phyloP scores from a whole-genome alignment of 2,329 filamentous ascomycete species.

The Aulographum hederae region DNA sequence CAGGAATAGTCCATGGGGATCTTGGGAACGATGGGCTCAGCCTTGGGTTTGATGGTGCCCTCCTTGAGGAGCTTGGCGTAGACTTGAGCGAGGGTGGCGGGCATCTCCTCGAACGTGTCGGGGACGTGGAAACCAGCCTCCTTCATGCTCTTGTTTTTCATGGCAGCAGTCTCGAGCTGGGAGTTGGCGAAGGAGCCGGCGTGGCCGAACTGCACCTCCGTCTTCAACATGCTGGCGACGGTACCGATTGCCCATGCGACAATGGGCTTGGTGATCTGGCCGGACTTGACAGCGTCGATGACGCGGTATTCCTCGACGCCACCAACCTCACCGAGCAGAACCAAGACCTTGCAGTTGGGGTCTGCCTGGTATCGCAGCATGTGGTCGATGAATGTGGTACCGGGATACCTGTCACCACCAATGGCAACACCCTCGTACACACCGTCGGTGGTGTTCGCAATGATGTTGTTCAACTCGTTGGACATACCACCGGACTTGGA shows the following conservation, averaged over 20 bases:
- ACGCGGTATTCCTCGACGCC: constrained; percentile 99
- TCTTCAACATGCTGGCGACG: constrained; percentile 99
- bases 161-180: constrained; percentile 87
- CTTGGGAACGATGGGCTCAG: constrained; percentile 90
- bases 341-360: constrained; percentile 91
- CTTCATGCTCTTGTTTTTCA: constrained; percentile 94
- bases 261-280: constrained; percentile 92
- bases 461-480: constrained; percentile 99
- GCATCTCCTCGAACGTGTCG: constrained; percentile 92
- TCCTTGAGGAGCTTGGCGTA: constrained; percentile 78
- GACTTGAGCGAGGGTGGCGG: constrained; percentile 53
- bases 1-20: constrained; percentile 99
- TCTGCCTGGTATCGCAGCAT: constrained; percentile 91
- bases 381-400: constrained; percentile 98
- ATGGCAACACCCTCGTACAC: constrained; percentile 99
- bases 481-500: constrained; percentile 99
- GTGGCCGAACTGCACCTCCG: constrained; percentile 98
- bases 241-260: constrained; percentile 99
- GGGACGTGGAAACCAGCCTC: constrained; percentile 91
- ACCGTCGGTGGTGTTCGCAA: constrained; percentile 88
- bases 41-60: constrained; percentile 67
- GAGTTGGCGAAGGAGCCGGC: constrained; percentile 98
- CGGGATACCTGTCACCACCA: constrained; percentile 95
- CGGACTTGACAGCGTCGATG: constrained; percentile 91
- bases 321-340: constrained; percentile 94